Evolutionary conservation across 345 rosid genomes (phyloP).

Genomic region (Clausena lansium): DNA sequence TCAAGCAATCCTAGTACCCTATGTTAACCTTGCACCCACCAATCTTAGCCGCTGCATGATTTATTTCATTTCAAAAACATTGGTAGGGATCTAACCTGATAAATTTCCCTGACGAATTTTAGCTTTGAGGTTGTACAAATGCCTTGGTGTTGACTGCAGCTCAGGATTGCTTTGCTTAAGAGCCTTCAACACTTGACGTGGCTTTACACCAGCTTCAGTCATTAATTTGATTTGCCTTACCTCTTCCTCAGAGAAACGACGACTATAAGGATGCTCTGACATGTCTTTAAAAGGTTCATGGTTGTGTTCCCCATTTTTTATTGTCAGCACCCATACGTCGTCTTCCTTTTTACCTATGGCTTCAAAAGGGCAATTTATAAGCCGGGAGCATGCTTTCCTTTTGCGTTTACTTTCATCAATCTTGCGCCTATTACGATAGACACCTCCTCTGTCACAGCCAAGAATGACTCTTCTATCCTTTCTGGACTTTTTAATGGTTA

Average conservation of each 20-base stretch:
- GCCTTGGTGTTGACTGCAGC: conserved; percentile 50
- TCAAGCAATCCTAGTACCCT: neutral
- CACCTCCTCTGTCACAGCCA: conserved; percentile 54
- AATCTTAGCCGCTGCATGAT: neutral
- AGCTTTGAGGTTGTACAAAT: conserved; percentile 50
- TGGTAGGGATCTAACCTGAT: conserved; percentile 20
- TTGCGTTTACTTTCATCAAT: conserved; percentile 48
- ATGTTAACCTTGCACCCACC: neutral
- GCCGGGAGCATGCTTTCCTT: conserved; percentile 45
- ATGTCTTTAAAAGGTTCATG: conserved; percentile 45
- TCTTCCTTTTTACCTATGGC: conserved; percentile 45
- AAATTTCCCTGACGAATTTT: conserved; percentile 46
- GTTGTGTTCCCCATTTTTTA: conserved; percentile 41
- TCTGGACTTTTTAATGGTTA: conserved; percentile 49
- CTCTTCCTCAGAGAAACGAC: conserved; percentile 47
- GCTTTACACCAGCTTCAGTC: conserved; percentile 51
- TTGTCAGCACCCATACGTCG: conserved; percentile 37
- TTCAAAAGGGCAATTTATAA: conserved; percentile 51
- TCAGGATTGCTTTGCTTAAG: conserved; percentile 45
- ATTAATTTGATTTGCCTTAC: conserved; percentile 41
- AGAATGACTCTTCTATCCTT: conserved; percentile 48
- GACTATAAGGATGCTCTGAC: conserved; percentile 54
- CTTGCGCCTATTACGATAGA: conserved; percentile 47
- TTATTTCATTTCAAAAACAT: neutral
- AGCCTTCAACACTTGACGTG: conserved; percentile 46